Evolutionary conservation across 495 filamentous ascomycete species (phyloP), one percentile per base, ranked within the genome.

Genomic region (Neurospora terricola): DNA sequence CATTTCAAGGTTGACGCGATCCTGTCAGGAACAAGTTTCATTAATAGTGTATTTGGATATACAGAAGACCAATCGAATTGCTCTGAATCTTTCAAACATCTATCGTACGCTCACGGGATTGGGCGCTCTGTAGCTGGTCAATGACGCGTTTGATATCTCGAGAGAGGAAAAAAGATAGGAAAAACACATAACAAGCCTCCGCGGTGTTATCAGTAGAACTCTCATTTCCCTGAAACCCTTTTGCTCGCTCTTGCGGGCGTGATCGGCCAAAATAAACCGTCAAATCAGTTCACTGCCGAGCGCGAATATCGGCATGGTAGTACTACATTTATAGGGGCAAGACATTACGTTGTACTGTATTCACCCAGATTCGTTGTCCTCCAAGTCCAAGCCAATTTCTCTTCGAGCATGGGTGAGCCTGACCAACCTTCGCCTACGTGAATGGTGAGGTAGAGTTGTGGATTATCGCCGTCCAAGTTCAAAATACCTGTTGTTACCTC

Each of bases 401-500:
- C 23, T 34, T 66, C 11, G 54, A 66, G 27, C 54, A 34, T 34
- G 12, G 54, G 27, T 27, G 54, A 16, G 27, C 3, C 10, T 34
- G 27, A 66, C 54, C 54, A 30, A 34, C 30, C 12, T 9, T 34
- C 54, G 5, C 12, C 14, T 66, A 16, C 27, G 54, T 66, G 54
- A 36, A 34, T 16, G 54, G 14, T 18, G 54, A 66, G 54, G 54
- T 34, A 66, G 27, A 66, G 27, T 34, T 34, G 14, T 36, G 12
- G 6, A 34, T 73, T 69, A 80, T n/a, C 76, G 73, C 43, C 77
- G 69, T 42, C 72, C 73, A 21, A 72, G 70, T 21, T 71, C 72
- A 72, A 76, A 79, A 69, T 73, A 80, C 11, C 79, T 74, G 1
- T 80, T 76, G 38, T 68, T 73, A 23, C 40, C 42, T 21, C 77